phyloP scores from a whole-genome alignment of 2,329 filamentous ascomycete species.

The Fusarium liriodendri region DNA sequence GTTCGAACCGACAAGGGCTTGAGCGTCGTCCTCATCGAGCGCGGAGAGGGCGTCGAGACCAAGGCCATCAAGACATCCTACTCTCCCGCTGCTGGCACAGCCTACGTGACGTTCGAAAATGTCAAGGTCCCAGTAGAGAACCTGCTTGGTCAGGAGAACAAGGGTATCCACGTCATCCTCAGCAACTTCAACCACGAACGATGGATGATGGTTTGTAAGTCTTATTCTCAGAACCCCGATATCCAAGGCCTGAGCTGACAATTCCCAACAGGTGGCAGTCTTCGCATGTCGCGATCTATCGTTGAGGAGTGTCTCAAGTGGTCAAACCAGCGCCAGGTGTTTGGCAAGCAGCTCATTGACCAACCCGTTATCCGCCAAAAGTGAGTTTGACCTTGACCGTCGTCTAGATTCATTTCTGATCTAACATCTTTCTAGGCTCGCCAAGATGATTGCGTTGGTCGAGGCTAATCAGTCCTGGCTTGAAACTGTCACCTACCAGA shows the following conservation, averaged over 20 bases:
- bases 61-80: conserved; percentile 85
- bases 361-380: conserved; percentile 88
- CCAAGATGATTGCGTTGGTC: conserved; percentile 85
- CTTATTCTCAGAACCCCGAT: not conserved
- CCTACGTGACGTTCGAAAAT: conserved; percentile 85
- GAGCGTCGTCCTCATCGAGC: conserved; percentile 79
- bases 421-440: conserved; percentile 63
- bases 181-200: conserved; percentile 92
- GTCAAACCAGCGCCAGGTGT: conserved; percentile 87
- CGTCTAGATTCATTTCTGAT: not conserved
- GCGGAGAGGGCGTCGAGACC: conserved; percentile 80
- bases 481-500: conserved; percentile 86
- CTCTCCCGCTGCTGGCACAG: conserved; percentile 81
- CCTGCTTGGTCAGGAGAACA: conserved; percentile 83
- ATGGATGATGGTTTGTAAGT: conserved; percentile 77
- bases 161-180: conserved; percentile 86
- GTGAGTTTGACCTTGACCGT: conserved; percentile 53
- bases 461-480: conserved; percentile 90
- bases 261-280: conserved; percentile 59
- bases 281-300: conserved; percentile 74
- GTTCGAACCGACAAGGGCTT: conserved; percentile 84
- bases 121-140: conserved; percentile 86
- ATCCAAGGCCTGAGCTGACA: conserved; percentile 8
- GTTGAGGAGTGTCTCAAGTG: conserved; percentile 90
- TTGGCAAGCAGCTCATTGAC: conserved; percentile 83